Base-by-base conservation (phyloP, 495 filamentous ascomycete genomes). In the Bryoglossum gracile region DNA sequence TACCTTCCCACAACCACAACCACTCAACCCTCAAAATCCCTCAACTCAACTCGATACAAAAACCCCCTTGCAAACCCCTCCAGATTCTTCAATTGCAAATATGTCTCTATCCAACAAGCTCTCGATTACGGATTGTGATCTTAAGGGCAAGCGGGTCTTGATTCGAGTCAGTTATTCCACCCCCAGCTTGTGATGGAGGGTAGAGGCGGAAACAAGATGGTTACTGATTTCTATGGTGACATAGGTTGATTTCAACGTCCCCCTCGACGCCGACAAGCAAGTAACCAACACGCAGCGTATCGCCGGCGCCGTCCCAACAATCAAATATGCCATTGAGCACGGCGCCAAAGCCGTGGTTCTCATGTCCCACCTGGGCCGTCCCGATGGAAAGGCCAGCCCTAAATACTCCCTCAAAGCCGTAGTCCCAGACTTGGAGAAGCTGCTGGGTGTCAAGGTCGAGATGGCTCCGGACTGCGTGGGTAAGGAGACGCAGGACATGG, bases 41-140 rank as follows among this genome's bases (percentile, higher is more conserved):
- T 50, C 50, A 51, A 10, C 25, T n/a, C 22, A 5, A n/a, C n/a
- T n/a, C n/a, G n/a, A n/a, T n/a, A n/a, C n/a, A 16, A 42, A 32
- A 54, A 30, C 14, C 8, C 28, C 32, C 24, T 39, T 43, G 14
- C 46, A 32, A 43, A 30, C 24, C 21, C n/a, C 43, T 42, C 5
- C 11, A 16, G 46, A n/a, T 33, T 35, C 33, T 26, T 46, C 42
- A 52, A 58, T 53, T 44, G 44, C 35, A 43, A 84, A 63, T 53
- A 99, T 99, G 92, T 96, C 94, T 81, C 87, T 99, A 66, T 84
- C 88, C 51, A 96, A 83, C 79, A 99, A 97, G 78, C 86, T 99
- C 63, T 84, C 87, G 46, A 95, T 97, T 72, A 86, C 84, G 46
- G 91, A 96, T 55, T 82, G 90, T 61, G 91, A 99, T 71, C 81